These are phyloP conservation scores for Schizochytrium sp. DNA, from an alignment of 108 stramenopile genomes.

Conservation along the genomic window DNA sequence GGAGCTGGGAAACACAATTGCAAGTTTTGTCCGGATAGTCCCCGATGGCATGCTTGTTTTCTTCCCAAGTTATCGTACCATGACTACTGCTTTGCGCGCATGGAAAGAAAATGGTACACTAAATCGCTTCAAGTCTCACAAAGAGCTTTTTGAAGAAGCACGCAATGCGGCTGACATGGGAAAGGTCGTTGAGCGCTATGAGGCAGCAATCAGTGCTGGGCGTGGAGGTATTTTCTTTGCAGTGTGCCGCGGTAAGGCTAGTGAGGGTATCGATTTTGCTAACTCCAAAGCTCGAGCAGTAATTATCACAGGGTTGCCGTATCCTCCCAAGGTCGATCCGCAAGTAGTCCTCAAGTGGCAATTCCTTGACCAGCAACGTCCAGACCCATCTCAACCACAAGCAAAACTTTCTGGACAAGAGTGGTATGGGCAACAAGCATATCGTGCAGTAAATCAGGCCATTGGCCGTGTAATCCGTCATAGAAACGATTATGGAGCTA, in stretches of 20 bases:
- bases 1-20: constrained; percentile 90
- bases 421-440: constrained; percentile 97
- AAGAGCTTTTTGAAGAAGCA: constrained; percentile 74
- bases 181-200: not conserved
- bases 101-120: constrained; percentile 73
- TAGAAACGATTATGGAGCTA: constrained; percentile 91
- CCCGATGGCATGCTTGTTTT: constrained; percentile 95
- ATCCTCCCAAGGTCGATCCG: constrained; percentile 91
- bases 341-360: constrained; percentile 92
- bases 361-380: constrained; percentile 81
- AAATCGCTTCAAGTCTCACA: constrained; percentile 75
- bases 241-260: constrained; percentile 92
- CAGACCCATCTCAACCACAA: not conserved
- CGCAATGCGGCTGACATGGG: constrained; percentile 41
- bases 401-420: constrained; percentile 85
- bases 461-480: constrained; percentile 98
- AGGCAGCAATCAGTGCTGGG: constrained; percentile 65
- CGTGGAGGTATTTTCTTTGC: constrained; percentile 90
- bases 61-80: constrained; percentile 92
- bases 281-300: constrained; percentile 92
- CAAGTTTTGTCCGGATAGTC: constrained; percentile 80
- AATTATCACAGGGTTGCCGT: constrained; percentile 97
- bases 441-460: constrained; percentile 97
- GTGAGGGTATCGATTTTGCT: constrained; percentile 87
- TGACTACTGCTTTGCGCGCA: constrained; percentile 57